phyloP scores from a whole-genome alignment of 2,329 filamentous ascomycete species.

The Dactylellina drechsleri region DNA sequence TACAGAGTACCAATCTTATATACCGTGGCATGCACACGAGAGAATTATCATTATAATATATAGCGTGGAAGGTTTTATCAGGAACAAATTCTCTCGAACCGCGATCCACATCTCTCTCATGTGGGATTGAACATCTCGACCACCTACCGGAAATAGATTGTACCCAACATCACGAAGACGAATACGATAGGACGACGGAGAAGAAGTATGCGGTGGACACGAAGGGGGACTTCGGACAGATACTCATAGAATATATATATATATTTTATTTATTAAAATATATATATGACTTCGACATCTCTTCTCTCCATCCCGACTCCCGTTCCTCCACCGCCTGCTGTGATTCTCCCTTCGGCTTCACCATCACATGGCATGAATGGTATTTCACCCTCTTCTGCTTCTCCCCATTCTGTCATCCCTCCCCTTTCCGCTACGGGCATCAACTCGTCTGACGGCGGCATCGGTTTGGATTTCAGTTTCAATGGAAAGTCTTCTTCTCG shows the following conservation, averaged over 20 bases:
- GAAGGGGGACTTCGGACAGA: slow-evolving; percentile 30
- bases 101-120: no score
- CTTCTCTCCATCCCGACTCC: no score
- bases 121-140: no score
- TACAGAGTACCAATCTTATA: no score
- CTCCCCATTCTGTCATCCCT: slow-evolving; percentile 14
- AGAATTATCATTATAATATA: no score
- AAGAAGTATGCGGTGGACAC: slow-evolving; percentile 46
- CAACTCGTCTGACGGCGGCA: slow-evolving; percentile 33
- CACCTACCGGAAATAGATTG: no score
- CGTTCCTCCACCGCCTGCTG: slow-evolving; percentile 35
- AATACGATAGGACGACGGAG: not conserved
- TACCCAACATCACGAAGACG: no score
- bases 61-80: no score
- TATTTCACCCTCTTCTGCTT: slow-evolving; percentile 21
- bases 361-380: slow-evolving; percentile 48
- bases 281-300: slow-evolving; percentile 51
- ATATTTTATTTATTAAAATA: slow-evolving; percentile 27
- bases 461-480: slow-evolving; percentile 7
- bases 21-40: no score
- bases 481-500: slow-evolving; percentile 41
- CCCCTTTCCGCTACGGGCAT: slow-evolving; percentile 20
- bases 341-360: slow-evolving; percentile 33
- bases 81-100: no score
- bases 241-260: no score